Evolutionary conservation across 495 filamentous ascomycete species (phyloP).

Genomic region (Daldinia concentrica): DNA sequence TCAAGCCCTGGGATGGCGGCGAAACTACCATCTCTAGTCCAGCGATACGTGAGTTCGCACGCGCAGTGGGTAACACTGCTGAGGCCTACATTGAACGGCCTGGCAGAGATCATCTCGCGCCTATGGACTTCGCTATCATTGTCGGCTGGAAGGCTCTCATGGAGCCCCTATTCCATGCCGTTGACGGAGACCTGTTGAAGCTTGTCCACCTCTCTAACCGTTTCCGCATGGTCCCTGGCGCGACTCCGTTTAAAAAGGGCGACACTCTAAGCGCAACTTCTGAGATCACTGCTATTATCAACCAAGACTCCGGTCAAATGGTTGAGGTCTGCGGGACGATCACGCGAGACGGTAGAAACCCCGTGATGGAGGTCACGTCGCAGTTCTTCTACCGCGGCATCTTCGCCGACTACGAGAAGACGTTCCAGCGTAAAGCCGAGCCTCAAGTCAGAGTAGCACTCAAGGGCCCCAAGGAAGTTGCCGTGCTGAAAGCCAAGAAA

Average conservation of each 20-base stretch:
- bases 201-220: slow-evolving; percentile 88
- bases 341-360: slow-evolving; percentile 68
- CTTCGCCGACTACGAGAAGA: slow-evolving; percentile 86
- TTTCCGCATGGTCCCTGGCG: slow-evolving; percentile 89
- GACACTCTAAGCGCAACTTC: slow-evolving; percentile 83
- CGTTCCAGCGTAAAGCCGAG: slow-evolving; percentile 87
- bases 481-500: slow-evolving; percentile 84
- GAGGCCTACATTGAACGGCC: slow-evolving; percentile 89
- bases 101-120: slow-evolving; percentile 83
- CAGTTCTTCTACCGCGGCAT: slow-evolving; percentile 87
- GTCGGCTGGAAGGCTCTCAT: slow-evolving; percentile 93
- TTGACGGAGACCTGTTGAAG: slow-evolving; percentile 85
- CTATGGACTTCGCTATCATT: slow-evolving; percentile 93
- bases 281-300: slow-evolving; percentile 87
- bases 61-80: slow-evolving; percentile 88
- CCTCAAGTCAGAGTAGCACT: slow-evolving; percentile 83
- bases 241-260: slow-evolving; percentile 81
- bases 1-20: slow-evolving; percentile 79
- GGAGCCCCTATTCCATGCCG: slow-evolving; percentile 87
- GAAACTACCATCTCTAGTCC: slow-evolving; percentile 76
- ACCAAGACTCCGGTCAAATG: slow-evolving; percentile 90
- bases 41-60: slow-evolving; percentile 87
- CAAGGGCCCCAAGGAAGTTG: slow-evolving; percentile 78
- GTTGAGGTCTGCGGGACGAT: slow-evolving; percentile 91
- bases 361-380: slow-evolving; percentile 89